Evolutionary conservation across 2,329 filamentous ascomycete genomes (phyloP).

Genomic region (Cyphellophora attinorum): DNA sequence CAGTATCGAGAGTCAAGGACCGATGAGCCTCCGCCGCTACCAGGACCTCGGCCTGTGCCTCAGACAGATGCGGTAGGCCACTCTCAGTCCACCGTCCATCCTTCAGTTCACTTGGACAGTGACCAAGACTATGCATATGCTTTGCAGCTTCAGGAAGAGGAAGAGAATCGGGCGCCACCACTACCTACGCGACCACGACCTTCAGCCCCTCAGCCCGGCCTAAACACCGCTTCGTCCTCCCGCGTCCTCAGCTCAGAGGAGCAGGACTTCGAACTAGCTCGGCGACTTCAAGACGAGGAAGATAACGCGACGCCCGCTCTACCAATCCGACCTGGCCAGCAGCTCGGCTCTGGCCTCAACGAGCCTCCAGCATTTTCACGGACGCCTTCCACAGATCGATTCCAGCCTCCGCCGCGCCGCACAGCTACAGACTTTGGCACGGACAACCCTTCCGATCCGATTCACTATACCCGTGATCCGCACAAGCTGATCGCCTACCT

Average conservation of each 20-base stretch:
- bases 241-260: not conserved
- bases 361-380: not conserved
- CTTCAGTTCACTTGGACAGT: not conserved
- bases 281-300: not conserved
- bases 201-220: not conserved
- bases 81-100: too few relatives aligned
- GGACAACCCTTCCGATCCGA: conserved; percentile 22
- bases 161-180: not conserved
- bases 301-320: not conserved
- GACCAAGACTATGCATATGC: not conserved
- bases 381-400: not conserved
- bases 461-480: conserved; percentile 32
- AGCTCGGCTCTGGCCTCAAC: not conserved
- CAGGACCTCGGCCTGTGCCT: too few relatives aligned
- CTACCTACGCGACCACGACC: not conserved
- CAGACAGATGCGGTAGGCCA: too few relatives aligned
- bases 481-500: conserved; percentile 34
- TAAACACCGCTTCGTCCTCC: not conserved
- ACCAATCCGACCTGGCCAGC: not conserved
- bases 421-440: not conserved
- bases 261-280: not conserved
- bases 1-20: too few relatives aligned
- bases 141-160: not conserved
- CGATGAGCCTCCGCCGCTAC: too few relatives aligned
- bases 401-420: not conserved